A percentile compares a stretch with the other conserved stretches of the same genome.
Conservation (phyloP, 2,329 filamentous ascomycete species). For the Epichloe gansuensis region DNA sequence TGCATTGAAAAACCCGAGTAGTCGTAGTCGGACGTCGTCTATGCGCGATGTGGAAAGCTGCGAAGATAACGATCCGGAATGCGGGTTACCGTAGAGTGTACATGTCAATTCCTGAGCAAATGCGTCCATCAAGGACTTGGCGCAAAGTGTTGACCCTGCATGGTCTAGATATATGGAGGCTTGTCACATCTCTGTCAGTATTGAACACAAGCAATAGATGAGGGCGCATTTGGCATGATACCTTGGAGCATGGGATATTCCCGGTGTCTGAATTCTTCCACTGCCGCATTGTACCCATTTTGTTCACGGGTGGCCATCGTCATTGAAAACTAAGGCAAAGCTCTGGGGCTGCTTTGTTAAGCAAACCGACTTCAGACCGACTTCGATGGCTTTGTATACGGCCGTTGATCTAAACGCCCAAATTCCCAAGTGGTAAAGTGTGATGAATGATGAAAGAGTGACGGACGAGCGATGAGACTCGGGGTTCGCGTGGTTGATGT, state of each 20-base stretch:
- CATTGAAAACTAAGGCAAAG: neutral
- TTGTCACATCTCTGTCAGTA: constrained; percentile 19
- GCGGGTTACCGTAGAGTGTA: constrained; percentile 80
- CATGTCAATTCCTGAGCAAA: constrained; percentile 71
- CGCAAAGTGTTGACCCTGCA: constrained; percentile 78
- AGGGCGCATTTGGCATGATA: constrained; percentile 15
- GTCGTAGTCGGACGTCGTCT: constrained; percentile 60
- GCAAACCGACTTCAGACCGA: too few species aligned
- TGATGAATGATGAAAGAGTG: neutral
- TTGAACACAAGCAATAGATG: neutral
- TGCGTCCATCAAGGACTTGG: constrained; percentile 67
- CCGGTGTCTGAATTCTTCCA: constrained; percentile 44
- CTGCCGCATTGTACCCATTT: constrained; percentile 39
- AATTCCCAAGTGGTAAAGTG: neutral
- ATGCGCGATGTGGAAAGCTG: constrained; percentile 63
- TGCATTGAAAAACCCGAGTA: constrained; percentile 69
- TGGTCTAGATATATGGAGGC: constrained; percentile 79
- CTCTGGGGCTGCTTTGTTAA: neutral
- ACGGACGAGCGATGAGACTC: neutral
- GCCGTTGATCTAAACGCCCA: neutral
- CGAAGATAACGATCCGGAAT: constrained; percentile 74
- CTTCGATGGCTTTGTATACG: too few species aligned
- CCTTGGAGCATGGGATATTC: constrained; percentile 64
- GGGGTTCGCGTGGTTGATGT: neutral
- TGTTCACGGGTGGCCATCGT: neutral